Evolutionary conservation across 2,329 filamentous ascomycete genomes (phyloP).

Genomic region (Fusarium austroafricanum): DNA sequence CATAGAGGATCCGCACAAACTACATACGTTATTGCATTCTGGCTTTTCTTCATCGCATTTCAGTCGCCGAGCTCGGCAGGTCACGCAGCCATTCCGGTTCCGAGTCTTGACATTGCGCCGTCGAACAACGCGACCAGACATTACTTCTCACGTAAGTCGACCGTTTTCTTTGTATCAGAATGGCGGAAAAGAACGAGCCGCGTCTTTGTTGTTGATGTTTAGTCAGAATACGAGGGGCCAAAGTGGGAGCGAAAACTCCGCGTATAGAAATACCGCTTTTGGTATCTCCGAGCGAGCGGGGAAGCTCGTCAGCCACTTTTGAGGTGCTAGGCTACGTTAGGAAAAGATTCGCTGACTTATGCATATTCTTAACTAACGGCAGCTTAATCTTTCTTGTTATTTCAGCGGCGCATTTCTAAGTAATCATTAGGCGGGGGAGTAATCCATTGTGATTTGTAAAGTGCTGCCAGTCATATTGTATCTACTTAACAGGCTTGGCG

Average conservation of each 20-base stretch:
- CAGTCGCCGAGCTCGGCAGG: slow-evolving; percentile 24
- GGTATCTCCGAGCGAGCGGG: background rate
- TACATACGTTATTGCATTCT: slow-evolving; percentile 22
- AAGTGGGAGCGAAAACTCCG: background rate
- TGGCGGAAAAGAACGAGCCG: background rate
- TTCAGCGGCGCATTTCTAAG: background rate
- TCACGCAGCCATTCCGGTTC: slow-evolving; percentile 25
- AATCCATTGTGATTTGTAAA: background rate
- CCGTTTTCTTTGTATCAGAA: background rate
- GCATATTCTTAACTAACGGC: background rate
- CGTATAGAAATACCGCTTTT: background rate
- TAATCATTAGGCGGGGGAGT: background rate
- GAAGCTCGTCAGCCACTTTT: background rate
- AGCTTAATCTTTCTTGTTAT: no score
- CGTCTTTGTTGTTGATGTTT: background rate
- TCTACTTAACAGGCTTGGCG: no score
- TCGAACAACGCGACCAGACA: slow-evolving; percentile 12
- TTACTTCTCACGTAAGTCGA: background rate
- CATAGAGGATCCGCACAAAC: background rate
- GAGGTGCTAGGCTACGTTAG: background rate
- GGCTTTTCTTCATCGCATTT: slow-evolving; percentile 29
- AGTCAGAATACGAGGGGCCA: background rate
- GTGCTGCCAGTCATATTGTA: no score
- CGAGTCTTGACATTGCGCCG: slow-evolving; percentile 23
- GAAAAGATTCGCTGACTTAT: background rate